Percentiles rank a stretch among this genome's conserved stretches.
phyloP scores from a whole-genome alignment of 495 filamentous ascomycete genomes.

The Podospora anserina region DNA sequence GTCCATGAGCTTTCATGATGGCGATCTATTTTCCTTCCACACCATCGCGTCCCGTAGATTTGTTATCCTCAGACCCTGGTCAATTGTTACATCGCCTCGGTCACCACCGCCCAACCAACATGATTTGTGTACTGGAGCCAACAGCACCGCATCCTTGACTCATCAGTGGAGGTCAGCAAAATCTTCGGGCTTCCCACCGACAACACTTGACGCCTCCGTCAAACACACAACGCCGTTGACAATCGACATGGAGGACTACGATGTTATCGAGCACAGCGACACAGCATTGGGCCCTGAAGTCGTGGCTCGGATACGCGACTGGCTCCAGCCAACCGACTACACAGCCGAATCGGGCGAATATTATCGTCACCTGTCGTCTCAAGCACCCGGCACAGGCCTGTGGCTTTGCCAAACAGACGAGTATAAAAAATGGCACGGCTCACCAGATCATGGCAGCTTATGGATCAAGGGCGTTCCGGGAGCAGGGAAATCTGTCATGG shows the following conservation, averaged over 20 bases:
- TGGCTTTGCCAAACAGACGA: conserved; percentile 39
- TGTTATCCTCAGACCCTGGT: too few species aligned
- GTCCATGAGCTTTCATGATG: too few species aligned
- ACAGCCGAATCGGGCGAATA: conserved; percentile 22
- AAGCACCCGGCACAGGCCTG: conserved; percentile 42
- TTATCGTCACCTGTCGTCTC: conserved; percentile 34
- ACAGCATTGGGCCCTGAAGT: conserved; percentile 15
- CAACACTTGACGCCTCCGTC: too few species aligned
- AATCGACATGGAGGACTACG: conserved; percentile 7
- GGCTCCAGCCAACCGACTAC: conserved; percentile 38
- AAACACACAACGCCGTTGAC: too few species aligned
- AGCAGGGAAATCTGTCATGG: conserved; percentile 47
- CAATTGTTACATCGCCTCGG: too few species aligned
- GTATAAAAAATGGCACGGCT: conserved; percentile 42
- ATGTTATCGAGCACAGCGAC: conserved; percentile 14
- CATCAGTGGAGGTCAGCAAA: too few species aligned
- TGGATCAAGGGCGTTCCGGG: conserved; percentile 49
- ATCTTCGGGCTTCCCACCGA: too few species aligned
- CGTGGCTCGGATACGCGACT: conserved; percentile 27
- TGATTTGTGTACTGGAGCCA: background rate
- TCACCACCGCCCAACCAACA: background rate
- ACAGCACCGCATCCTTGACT: too few species aligned
- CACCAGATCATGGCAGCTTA: conserved; percentile 31
- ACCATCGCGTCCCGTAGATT: too few species aligned
- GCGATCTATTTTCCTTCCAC: too few species aligned